Percentiles rank a stretch among this genome's conserved stretches.
These are phyloP conservation scores for Zizania latifolia DNA, from an alignment of 176 grass and related monocot species.

Conservation along the genomic window DNA sequence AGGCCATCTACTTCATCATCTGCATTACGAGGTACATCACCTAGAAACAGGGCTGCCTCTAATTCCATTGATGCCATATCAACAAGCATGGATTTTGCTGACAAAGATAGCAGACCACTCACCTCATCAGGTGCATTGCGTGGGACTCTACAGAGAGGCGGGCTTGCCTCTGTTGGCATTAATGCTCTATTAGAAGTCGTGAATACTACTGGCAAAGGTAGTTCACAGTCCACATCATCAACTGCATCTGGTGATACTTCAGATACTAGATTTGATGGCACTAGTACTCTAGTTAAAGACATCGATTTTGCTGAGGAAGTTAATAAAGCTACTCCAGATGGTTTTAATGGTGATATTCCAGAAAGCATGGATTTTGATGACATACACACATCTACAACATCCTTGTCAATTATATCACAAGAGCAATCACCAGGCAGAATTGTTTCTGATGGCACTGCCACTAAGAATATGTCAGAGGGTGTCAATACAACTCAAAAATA, in stretches of 20 bases:
- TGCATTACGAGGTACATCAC: constrained; percentile 29
- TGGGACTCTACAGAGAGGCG: not conserved
- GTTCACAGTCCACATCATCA: not conserved
- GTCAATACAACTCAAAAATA: constrained; percentile 17
- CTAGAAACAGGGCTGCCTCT: constrained; percentile 29
- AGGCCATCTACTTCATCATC: constrained; percentile 30
- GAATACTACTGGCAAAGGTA: constrained; percentile 14
- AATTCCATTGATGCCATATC: not conserved
- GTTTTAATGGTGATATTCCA: constrained; percentile 11
- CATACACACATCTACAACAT: constrained; percentile 2
- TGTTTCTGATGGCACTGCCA: constrained; percentile 14
- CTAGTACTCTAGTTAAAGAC: constrained; percentile 19
- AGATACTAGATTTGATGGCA: constrained; percentile 21
- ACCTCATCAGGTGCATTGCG: constrained; percentile 16
- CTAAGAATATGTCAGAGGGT: constrained; percentile 18
- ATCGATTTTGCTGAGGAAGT: constrained; percentile 16
- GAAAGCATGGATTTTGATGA: constrained; percentile 30
- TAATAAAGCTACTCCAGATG: constrained; percentile 5
- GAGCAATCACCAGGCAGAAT: constrained; percentile 13
- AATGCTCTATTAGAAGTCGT: not conserved
- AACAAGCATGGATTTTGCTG: constrained; percentile 17
- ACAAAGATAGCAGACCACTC: constrained; percentile 17
- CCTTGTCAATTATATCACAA: constrained; percentile 25
- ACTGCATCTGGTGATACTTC: constrained; percentile 20
- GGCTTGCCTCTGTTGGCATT: not conserved